Conservation (phyloP, 129 eudicot genomes). For the Tagetes patula region DNA sequence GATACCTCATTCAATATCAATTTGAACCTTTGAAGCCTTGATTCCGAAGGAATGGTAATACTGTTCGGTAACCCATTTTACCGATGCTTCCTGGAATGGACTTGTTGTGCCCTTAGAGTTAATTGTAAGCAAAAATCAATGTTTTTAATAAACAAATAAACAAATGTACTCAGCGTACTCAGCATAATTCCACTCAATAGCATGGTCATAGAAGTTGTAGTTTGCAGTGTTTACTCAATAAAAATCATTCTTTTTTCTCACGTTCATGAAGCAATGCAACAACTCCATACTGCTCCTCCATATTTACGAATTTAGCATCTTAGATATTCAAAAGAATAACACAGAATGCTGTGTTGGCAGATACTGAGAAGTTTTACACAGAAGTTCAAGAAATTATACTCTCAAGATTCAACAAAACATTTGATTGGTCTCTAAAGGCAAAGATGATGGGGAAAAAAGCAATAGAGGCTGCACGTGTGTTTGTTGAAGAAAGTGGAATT, state of each 20-base stretch:
- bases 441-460: conserved; percentile 99
- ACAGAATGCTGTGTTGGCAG: conserved; percentile 43
- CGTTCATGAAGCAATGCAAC: neutral
- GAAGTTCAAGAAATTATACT: conserved; percentile 94
- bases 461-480: conserved; percentile 87
- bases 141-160: neutral
- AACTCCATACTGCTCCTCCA: conserved; percentile 12
- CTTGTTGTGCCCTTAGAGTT: neutral
- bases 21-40: too few relatives aligned
- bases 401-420: conserved; percentile 82
- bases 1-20: too few relatives aligned
- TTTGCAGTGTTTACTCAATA: neutral
- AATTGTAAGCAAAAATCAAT: neutral
- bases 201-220: neutral
- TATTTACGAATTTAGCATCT: conserved; percentile 5
- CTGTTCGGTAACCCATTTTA: too few relatives aligned
- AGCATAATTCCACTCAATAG: neutral
- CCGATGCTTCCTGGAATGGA: too few relatives aligned
- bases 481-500: conserved; percentile 93
- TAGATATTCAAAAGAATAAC: conserved; percentile 9
- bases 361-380: conserved; percentile 91
- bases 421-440: conserved; percentile 97
- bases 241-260: neutral
- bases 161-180: too few relatives aligned
- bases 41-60: too few relatives aligned